Evolutionary conservation across 495 filamentous ascomycete species (phyloP), one percentile per base, ranked within the genome.

Genomic region (Lophiotrema nucula): DNA sequence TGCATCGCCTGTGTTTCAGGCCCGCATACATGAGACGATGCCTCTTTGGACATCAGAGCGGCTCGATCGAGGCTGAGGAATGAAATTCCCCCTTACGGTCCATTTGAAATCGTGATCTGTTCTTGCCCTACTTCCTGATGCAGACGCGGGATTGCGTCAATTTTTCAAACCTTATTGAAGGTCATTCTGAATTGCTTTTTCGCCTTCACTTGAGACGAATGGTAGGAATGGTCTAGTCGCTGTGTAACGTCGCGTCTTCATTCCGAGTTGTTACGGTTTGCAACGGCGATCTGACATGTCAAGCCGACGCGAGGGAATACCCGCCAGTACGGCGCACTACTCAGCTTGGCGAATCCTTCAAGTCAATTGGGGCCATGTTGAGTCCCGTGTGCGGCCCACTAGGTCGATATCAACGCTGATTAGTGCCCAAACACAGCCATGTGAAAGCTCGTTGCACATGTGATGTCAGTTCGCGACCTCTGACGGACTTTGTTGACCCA

Each of bases 281-380:
- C 10, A 25, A 38, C 16, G 48, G 27, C 21, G 31, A 38, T 47
- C 53, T 47, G 27, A 47, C 37, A 28, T 37, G 38, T 33, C 21
- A 6, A 35, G n/a, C n/a, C n/a, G n/a, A n/a, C n/a, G n/a, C n/a
- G n/a, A 16, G 21, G 24, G 8, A 53, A 25, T 21, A 50, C 45
- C 55, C 55, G 46, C 33, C 12, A 25, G 25, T 16, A 43, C 47
- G 55, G 55, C 25, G n/a, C 44, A 51, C 24, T 26, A 50, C 12
- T 16, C 16, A 12, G 11, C 45, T 58, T 50, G 55, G 46, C 45
- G n/a, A 37, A 58, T 58, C 55, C 46, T 50, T 37, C 38, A 28
- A 44, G 23, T n/a, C 45, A 23, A 38, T 48, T 57, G 44, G 33
- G 19, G 31, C 19, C n/a, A n/a, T n/a, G n/a, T n/a, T n/a, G n/a